These are phyloP conservation scores for Pelargonium australe DNA, from an alignment of 441 rosid species.

Conservation along the genomic window DNA sequence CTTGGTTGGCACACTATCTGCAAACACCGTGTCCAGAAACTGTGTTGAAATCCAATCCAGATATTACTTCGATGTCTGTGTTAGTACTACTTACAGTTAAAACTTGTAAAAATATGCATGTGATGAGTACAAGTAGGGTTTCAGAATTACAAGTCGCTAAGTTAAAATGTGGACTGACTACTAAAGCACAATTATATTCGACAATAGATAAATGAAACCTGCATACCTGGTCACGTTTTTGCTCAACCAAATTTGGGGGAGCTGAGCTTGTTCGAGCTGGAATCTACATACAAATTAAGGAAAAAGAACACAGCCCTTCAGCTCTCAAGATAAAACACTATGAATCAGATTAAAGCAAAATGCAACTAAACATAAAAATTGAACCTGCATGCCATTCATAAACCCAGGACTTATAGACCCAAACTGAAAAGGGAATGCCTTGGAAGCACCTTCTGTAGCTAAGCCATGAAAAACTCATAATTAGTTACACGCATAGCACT, in stretches of 20 bases:
- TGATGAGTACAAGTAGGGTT: neutral
- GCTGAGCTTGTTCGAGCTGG: conserved; percentile 98
- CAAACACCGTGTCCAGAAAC: too few relatives aligned
- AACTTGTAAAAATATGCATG: neutral
- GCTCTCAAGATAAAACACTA: conserved; percentile 9
- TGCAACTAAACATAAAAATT: neutral
- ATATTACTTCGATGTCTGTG: neutral
- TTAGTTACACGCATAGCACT: conserved; percentile 18
- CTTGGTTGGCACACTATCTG: too few relatives aligned
- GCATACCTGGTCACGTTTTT: conserved; percentile 78
- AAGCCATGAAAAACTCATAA: conserved; percentile 13
- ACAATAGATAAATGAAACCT: neutral
- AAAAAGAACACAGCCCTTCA: conserved; percentile 20
- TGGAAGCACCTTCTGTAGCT: conserved; percentile 56
- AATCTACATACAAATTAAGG: conserved; percentile 38
- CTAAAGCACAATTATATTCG: neutral
- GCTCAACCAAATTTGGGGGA: conserved; percentile 98
- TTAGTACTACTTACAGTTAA: neutral
- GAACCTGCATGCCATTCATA: conserved; percentile 75
- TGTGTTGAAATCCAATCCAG: neutral
- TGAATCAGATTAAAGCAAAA: neutral
- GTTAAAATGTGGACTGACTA: neutral
- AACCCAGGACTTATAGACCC: conserved; percentile 79
- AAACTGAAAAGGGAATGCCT: conserved; percentile 68
- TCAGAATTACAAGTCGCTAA: neutral